Evolutionary conservation across 805 yeast genomes (phyloP), one percentile per base, ranked within the genome.

Genomic region (Starmerella bacillaris): DNA sequence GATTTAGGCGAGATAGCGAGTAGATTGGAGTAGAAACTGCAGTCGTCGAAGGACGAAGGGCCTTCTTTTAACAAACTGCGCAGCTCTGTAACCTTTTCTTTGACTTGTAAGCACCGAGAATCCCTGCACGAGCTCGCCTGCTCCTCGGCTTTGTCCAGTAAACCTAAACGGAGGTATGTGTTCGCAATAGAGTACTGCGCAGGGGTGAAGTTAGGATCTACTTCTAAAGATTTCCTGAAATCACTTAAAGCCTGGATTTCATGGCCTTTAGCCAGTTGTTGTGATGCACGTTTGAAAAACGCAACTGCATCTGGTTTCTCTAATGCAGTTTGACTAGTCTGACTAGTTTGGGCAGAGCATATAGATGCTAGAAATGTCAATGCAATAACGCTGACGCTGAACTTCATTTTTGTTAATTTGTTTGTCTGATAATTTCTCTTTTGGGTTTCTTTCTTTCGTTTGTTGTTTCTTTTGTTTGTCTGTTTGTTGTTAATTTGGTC

Each of bases 201-300:
- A 2, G 57, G 51, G 32, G 46, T 54, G 36, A 56, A 56, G 19
- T 36, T 37, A 8, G 60, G 58, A 31, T 54, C 50, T 4, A 53
- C 43, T 35, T 50, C 53, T 34, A 60, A 36, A 5, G 49, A 56
- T 26, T 35, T 38, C 27, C 47, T 45, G 30, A 60, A 51, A 28
- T 60, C 63, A 11, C 48, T 42, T 26, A 60, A 38, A 2, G 64
- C 64, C 34, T 47, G 50, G 21, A 32, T 31, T 19, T 55, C 55
- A 21, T 45, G 46, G 16, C 61, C 59, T 19, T 52, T 40, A 2
- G 57, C 50, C 18, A 57, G 46, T 30, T 51, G 49, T 28, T 58
- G 56, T 3, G 55, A 51, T 6, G 60, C 61, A 14, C 64, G 51
- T 39, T 53, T 52, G 46, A 53, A 59, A 20, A 49, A 42, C 18